Evolutionary conservation across 331 rosid genomes (phyloP), one percentile per base, ranked within the genome.

Genomic region (Phaseolus coccineus): DNA sequence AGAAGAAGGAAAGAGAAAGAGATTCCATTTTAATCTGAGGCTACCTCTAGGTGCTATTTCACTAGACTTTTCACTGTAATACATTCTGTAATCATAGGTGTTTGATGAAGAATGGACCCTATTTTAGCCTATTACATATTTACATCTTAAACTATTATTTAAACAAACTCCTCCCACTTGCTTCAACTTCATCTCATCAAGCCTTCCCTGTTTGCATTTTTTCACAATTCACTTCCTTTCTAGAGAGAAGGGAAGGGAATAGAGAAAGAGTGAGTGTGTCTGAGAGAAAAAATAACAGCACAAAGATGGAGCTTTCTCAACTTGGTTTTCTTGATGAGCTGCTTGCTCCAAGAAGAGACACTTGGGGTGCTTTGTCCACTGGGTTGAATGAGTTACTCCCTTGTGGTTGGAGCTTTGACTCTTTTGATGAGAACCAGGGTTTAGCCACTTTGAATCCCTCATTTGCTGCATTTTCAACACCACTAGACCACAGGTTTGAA

Each of bases 301-400:
- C 42, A 69, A 72, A 73, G 53, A 95, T 96, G 99, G 99, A 96
- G 93, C 94, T 96, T 48, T 82, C 89, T 84, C 96, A 90, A 56
- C 97, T 88, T 89, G 92, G 92, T 71, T 89, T 91, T 81, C 84
- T 93, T 71, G 99, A 93, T 79, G 99, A 96, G 69, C 73, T 95
- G 12, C 79, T 91, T 1, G 92, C 93, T 78, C 90, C 97, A 79
- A 89, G 92, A 85, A 89, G 85, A 88, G 97, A 86, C 74, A 65
- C 83, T 63, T 90, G 96, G 92, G 74, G 53, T 82, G 40, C 80
- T 50, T 81, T 76, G 75, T 78, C 92, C 65, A 79, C 86, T 63
- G 94, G 89, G 4, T 82, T 88, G 72, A 87, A 71, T 33, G 98
- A 95, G 50, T 82, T 85, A 30, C 88, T 91, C 65, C 84, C 89